Percentiles rank a stretch among this genome's conserved stretches.
Conservation (phyloP, 108 stramenopile species). For the Hondaea fermentalgiana region DNA sequence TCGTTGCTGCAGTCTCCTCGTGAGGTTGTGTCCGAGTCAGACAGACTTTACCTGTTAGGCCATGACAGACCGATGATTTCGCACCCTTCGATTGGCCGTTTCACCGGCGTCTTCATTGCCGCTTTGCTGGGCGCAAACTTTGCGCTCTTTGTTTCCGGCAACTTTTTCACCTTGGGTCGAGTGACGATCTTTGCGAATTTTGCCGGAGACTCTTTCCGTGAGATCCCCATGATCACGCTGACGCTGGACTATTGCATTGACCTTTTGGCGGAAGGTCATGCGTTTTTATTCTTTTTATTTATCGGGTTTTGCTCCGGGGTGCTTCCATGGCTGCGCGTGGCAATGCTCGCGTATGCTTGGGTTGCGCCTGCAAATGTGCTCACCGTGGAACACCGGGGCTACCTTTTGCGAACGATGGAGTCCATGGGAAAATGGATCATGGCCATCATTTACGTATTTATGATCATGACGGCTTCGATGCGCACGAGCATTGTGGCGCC, state of each 20-base stretch:
- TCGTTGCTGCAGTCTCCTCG: not conserved
- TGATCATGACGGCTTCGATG: constrained; percentile 3
- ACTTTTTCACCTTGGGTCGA: not conserved
- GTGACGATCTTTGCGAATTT: not conserved
- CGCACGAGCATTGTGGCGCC: not conserved
- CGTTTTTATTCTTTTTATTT: not conserved
- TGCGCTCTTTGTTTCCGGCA: not conserved
- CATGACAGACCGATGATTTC: not conserved
- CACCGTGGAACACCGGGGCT: not conserved
- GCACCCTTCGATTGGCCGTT: not conserved
- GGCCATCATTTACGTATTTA: not conserved
- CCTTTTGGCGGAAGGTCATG: not conserved
- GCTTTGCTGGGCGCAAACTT: not conserved
- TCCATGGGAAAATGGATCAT: not conserved
- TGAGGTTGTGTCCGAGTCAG: not conserved
- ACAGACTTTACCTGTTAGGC: not conserved
- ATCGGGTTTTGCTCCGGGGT: not conserved
- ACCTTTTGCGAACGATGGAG: not conserved
- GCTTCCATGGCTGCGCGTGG: not conserved
- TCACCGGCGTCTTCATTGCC: not conserved
- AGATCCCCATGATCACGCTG: not conserved
- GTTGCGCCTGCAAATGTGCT: not conserved
- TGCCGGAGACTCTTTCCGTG: not conserved
- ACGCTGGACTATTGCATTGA: constrained; percentile 12
- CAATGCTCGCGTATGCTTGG: not conserved